phyloP scores from a whole-genome alignment of 306 rosid genomes.

The Vicia villosa region DNA sequence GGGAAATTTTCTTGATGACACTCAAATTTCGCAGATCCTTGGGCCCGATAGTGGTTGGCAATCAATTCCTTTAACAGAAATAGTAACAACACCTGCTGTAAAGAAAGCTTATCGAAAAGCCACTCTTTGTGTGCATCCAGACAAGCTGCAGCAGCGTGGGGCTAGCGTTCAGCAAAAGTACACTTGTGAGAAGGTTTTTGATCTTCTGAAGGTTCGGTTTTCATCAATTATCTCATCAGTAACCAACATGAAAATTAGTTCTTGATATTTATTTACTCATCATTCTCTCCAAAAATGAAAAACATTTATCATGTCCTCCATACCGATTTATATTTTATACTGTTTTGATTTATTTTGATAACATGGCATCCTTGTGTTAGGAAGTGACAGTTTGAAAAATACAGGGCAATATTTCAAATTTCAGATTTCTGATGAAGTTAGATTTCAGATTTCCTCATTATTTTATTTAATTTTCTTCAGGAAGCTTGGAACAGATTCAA shows the following conservation, averaged over 20 bases:
- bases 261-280: conserved; percentile 15
- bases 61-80: conserved; percentile 79
- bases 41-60: conserved; percentile 94
- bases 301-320: not conserved
- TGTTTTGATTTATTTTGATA: not conserved
- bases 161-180: conserved; percentile 91
- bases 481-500: conserved; percentile 96
- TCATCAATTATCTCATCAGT: not conserved
- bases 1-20: conserved; percentile 12
- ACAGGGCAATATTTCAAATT: not conserved
- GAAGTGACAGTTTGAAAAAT: not conserved
- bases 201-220: conserved; percentile 83
- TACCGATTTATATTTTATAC: not conserved
- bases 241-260: conserved; percentile 25
- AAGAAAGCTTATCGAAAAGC: conserved; percentile 90
- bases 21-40: conserved; percentile 63
- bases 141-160: conserved; percentile 94
- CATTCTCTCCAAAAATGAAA: conserved; percentile 1
- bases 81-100: conserved; percentile 59
- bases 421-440: not conserved
- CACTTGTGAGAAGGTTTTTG: conserved; percentile 92
- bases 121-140: conserved; percentile 92
- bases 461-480: conserved; percentile 46
- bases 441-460: not conserved
- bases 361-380: conserved; percentile 10